These are phyloP conservation scores for Sisymbrium irio DNA, from an alignment of 345 rosid species.

Conservation along the genomic window DNA sequence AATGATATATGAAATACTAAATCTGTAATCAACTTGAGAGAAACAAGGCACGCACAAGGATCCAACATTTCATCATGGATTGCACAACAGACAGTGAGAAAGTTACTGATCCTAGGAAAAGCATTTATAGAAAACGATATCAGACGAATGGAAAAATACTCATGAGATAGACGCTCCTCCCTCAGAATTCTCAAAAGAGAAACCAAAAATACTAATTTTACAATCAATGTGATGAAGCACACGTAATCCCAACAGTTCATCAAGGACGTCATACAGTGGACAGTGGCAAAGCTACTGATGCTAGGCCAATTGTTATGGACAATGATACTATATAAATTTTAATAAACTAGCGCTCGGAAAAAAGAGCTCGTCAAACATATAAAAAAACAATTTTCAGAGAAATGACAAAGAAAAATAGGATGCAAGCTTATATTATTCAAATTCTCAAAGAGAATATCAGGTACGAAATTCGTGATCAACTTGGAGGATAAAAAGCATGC, in stretches of 20 bases:
- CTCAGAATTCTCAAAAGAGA: not conserved
- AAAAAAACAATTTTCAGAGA: not conserved
- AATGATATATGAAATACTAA: constrained; percentile 1
- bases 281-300: constrained; percentile 10
- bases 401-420: not conserved
- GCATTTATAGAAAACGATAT: not conserved
- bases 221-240: not conserved
- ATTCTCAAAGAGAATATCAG: not conserved
- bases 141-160: not conserved
- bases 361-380: not conserved
- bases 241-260: not conserved
- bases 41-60: constrained; percentile 9
- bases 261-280: not conserved
- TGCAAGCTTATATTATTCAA: constrained; percentile 4
- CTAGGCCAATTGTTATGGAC: not conserved
- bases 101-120: constrained; percentile 1
- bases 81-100: constrained; percentile 12
- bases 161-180: not conserved
- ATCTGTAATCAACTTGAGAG: constrained; percentile 4
- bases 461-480: not conserved
- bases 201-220: not conserved
- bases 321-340: not conserved
- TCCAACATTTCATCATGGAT: constrained; percentile 3
- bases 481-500: constrained; percentile 4
- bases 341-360: not conserved